Evolutionary conservation across 345 rosid species (phyloP).

Genomic region (Erucastrum elatum): DNA sequence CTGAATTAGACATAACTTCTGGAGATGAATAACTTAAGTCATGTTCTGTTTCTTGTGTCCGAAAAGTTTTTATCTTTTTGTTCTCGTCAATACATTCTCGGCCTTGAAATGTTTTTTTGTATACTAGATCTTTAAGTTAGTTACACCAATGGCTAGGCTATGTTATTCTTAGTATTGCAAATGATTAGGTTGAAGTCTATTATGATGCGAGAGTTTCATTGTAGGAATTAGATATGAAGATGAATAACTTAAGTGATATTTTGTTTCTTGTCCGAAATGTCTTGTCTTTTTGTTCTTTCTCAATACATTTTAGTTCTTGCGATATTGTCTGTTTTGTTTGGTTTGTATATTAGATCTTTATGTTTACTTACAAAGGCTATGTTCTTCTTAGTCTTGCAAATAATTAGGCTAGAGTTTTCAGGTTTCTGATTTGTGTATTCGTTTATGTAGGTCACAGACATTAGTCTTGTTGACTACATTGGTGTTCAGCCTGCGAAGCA

Average conservation of each 20-base stretch:
- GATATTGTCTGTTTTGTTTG: background rate
- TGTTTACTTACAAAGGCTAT: background rate
- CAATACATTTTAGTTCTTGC: background rate
- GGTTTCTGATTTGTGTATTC: background rate
- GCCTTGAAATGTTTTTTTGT: background rate
- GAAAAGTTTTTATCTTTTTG: background rate
- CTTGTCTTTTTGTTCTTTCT: background rate
- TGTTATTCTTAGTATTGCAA: background rate
- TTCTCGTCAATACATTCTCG: too few relatives aligned
- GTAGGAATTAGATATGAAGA: background rate
- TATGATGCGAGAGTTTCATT: background rate
- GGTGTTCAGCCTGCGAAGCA: slow-evolving; percentile 74
- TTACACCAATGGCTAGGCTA: background rate
- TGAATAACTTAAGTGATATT: background rate
- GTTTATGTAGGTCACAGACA: slow-evolving; percentile 60
- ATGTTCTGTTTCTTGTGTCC: background rate
- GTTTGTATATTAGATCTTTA: background rate
- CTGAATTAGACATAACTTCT: background rate
- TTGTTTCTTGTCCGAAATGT: background rate
- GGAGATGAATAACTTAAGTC: background rate
- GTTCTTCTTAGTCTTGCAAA: background rate
- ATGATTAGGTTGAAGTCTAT: background rate
- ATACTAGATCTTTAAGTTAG: background rate
- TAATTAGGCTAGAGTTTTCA: background rate
- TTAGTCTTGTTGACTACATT: slow-evolving; percentile 72